These are phyloP conservation scores for Plasmodium gaboni DNA, from an alignment of 169 alveolate species.

Conservation along the genomic window DNA sequence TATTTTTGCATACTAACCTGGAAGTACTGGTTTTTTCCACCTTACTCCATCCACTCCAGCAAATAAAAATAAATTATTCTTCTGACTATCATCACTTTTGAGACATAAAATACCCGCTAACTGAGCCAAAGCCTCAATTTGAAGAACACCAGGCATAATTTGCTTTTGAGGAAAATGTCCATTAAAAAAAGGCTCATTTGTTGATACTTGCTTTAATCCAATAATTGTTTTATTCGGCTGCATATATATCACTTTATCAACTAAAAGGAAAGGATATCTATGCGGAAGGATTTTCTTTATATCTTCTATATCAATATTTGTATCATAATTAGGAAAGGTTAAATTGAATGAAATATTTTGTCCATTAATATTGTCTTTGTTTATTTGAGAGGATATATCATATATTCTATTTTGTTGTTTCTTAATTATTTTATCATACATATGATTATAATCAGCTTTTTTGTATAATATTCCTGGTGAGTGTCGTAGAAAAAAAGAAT, in stretches of 20 bases:
- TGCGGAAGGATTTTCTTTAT: constrained; percentile 79
- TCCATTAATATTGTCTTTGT: constrained; percentile 7
- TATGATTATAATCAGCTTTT: constrained; percentile 9
- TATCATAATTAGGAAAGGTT: constrained; percentile 15
- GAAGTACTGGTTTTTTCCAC: constrained; percentile 83
- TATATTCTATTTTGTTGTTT: constrained; percentile 6
- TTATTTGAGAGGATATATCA: neutral
- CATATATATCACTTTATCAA: constrained; percentile 80
- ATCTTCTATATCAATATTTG: constrained; percentile 60
- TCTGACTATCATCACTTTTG: constrained; percentile 75
- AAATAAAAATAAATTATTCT: constrained; percentile 78
- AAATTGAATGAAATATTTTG: constrained; percentile 22
- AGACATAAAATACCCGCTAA: constrained; percentile 82
- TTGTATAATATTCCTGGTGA: neutral
- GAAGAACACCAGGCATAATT: constrained; percentile 83
- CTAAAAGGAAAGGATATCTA: constrained; percentile 81
- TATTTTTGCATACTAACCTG: constrained; percentile 68
- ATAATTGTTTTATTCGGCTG: constrained; percentile 78
- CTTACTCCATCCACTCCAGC: constrained; percentile 84
- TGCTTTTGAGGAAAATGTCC: constrained; percentile 83
- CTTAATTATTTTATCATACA: neutral
- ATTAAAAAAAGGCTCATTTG: constrained; percentile 80
- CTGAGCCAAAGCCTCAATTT: constrained; percentile 84
- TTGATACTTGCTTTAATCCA: constrained; percentile 79
- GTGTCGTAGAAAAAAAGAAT: constrained; percentile 19